Base-by-base conservation (phyloP, 2,329 filamentous ascomycete genomes). In the Akanthomyces dipterigenus region DNA sequence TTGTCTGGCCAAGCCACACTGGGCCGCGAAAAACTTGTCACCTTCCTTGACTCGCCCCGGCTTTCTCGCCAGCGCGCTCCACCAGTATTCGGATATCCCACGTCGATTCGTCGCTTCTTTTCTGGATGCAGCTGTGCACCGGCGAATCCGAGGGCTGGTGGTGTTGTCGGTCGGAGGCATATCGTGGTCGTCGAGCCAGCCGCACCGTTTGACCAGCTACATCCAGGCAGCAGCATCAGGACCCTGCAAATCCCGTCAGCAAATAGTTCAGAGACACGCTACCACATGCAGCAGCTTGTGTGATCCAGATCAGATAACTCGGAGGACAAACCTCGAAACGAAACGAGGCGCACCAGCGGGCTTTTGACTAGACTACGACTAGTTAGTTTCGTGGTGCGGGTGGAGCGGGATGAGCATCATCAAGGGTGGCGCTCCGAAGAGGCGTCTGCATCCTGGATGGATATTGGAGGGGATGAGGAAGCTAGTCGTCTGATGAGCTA, bases 301-400 rank as follows among this genome's bases (percentile, higher is more conserved):
- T 28, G n/a, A 51, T 60, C 38, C n/a, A 16, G 57, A 60, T 60
- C 57, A 60, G 57, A 60, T 60, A 58, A 60, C 28, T 54, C n/a
- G n/a, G n/a, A 11, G 48, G 18, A 11, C 34, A 42, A 48, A 48
- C 8, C 45, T 58, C 34, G 46, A 51, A 50, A 50, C 48, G 12
- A 51, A 57, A 57, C 55, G 43, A 28, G 56, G 46, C 56, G 56
- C 36, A 8, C 38, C 18, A 36, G 34, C 24, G 6, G 18, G 56
- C 34, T 28, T 28, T 12, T 7, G 7, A 9, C 31, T 34, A 34
- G 31, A 34, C 31, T 34, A 8, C 11, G 31, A 50, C 56, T 59
- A 51, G 45, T 43, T 38, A 18, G 45, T 8, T 49, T 20, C 3
- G 24, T 24, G 20, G 51, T 43, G 24, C 26, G 45, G 24, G 55